These are phyloP conservation scores for Thuja plicata DNA, from an alignment of 83 land plant species.

Conservation along the genomic window DNA sequence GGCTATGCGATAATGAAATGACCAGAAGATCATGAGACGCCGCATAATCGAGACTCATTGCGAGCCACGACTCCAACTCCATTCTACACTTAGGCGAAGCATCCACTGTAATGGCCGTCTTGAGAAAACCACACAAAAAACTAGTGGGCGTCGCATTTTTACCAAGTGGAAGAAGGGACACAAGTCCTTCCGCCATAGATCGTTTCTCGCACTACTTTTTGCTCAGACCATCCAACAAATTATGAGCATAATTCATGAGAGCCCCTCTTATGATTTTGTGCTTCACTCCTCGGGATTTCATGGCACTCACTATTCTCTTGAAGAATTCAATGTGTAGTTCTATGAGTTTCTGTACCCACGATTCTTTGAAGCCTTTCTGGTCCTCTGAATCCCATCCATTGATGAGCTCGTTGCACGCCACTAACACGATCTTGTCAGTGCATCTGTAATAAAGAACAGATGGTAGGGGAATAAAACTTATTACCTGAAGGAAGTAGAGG, in stretches of 20 bases:
- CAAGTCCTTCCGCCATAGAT: slow-evolving; percentile 36
- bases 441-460: no score
- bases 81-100: slow-evolving; percentile 26
- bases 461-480: no score
- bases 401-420: slow-evolving; percentile 47
- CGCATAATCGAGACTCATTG: slow-evolving; percentile 45
- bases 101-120: slow-evolving; percentile 50
- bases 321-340: slow-evolving; percentile 27
- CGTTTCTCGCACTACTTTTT: slow-evolving; percentile 48
- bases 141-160: slow-evolving; percentile 44
- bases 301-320: slow-evolving; percentile 30
- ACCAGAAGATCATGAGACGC: slow-evolving; percentile 46
- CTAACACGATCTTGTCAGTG: slow-evolving; percentile 45
- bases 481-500: no score
- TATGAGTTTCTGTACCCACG: slow-evolving; percentile 57
- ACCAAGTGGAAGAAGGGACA: slow-evolving; percentile 38
- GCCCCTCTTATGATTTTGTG: slow-evolving; percentile 50
- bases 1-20: slow-evolving; percentile 35
- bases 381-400: slow-evolving; percentile 21
- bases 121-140: slow-evolving; percentile 66
- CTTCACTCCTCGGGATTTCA: slow-evolving; percentile 47
- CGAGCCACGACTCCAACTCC: slow-evolving; percentile 54
- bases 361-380: slow-evolving; percentile 24
- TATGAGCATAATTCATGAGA: slow-evolving; percentile 66
- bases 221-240: slow-evolving; percentile 43